Evolutionary conservation across 2,329 filamentous ascomycete species (phyloP), one percentile per base, ranked within the genome.

Genomic region (Leptographium lundbergii): DNA sequence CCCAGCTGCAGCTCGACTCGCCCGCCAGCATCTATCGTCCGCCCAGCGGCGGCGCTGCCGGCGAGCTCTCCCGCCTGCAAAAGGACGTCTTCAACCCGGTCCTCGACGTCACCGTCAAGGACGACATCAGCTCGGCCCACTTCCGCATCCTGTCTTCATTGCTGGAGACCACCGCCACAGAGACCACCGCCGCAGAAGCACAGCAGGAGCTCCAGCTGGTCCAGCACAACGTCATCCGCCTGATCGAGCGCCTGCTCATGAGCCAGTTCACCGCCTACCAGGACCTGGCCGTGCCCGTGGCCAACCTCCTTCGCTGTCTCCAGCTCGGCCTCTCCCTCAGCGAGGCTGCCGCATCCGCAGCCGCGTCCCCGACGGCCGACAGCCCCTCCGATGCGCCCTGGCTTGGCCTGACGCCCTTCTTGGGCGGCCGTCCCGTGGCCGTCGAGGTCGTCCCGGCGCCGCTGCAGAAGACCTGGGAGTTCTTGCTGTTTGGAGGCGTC

Each of bases 81-180:
- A 87, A 86, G 10, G 90, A 96, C 65, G 91, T 97, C 65, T 92
- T 97, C 66, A 81, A 80, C 57, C 91, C 88, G 62, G 73, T 95
- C 29, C 73, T 95, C 48, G 86, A 84, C 61, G 77, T 80, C n/a
- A 73, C 86, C 19, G 72, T 85, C 25, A 74, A 77, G 22, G 72
- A 74, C 57, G 71, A 78, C 36, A 67, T 80, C 24, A 69, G 73
- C 42, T 66, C 67, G 0, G 71, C 72, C 0, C 67, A 75, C 55
- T 66, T 69, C 48, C 69, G 71, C 3, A 69, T 69, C 36, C 64
- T 69, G 7, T 66, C 71, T 3, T 56, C 58, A 7, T 66, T 61
- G 25, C 34, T 57, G 4, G 45, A 6, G 13, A 22, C 10, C 5
- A 11, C n/a, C 9, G 32, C 29, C 10, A 13, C 57, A 22, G 68